Base-by-base conservation (phyloP, 2,329 filamentous ascomycete genomes). In the Epichloe brachyelytri region DNA sequence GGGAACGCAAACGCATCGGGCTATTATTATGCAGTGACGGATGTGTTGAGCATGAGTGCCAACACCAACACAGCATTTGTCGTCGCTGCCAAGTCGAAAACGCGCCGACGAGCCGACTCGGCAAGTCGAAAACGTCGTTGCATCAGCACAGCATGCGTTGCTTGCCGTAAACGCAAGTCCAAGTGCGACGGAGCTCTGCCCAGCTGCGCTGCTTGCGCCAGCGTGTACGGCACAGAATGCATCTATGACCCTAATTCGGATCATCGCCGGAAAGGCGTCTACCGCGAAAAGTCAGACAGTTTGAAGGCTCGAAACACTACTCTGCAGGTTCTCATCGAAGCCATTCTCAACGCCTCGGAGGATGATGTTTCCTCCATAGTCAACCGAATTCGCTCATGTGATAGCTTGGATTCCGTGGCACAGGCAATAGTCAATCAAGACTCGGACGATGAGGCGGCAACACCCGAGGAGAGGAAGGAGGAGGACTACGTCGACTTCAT, bases 221-320 rank as follows among this genome's bases (percentile, higher is more conserved):
- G 89, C 59, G 91, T 97, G 50, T 97, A 98, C 64, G 80, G 82
- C 54, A 93, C 87, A 54, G 82, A 86, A 70, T 96, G 93, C 66
- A 77, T 96, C 57, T 97, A 97, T 73, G 91, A 97, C 63, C 91
- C 90, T 3, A 94, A 90, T 63, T 95, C 90, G 53, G 93, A 98
- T 66, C 90, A 96, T 66, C 85, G 93, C 47, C 84, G 93, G 48
- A 97, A 97, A 66, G 93, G 93, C 54, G 93, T 97, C 46, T 97
- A 97, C 67, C 90, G 91, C 62, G 89, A 95, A 68, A 93, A 95
- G 66, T 81, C 86, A 22, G 90, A 95, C 66, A 88, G 80, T 62
- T 77, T 91, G 65, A 94, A 94, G 70, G 90, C 89, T 20, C 82
- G 82, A 55, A 88, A 84, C 61, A 87, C 88, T 37, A 97, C 91